phyloP scores from a whole-genome alignment of 2,329 filamentous ascomycete species.

The Plectosphaerella plurivora region DNA sequence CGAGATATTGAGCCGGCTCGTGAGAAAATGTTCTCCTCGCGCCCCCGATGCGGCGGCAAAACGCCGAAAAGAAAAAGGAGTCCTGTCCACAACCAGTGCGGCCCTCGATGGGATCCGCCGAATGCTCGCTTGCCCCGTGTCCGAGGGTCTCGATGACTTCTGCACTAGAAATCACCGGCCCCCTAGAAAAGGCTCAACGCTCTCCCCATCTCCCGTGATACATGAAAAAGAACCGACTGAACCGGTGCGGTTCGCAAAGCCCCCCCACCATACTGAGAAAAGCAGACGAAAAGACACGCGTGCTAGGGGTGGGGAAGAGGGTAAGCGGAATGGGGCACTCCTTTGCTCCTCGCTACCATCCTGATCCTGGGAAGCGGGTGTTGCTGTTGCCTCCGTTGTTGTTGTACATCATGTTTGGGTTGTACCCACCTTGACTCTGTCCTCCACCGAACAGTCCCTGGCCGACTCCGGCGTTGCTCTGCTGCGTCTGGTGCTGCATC shows the following conservation, averaged over 20 bases:
- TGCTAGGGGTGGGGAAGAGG: not conserved
- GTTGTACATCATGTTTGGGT: conserved; percentile 77
- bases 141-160: conserved; percentile 9
- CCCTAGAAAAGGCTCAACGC: conserved; percentile 9
- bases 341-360: conserved; percentile 11
- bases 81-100: conserved; percentile 22
- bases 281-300: not conserved
- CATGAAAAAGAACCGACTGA: conserved; percentile 13
- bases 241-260: conserved; percentile 7
- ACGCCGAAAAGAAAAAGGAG: conserved; percentile 5
- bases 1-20: conserved; percentile 15
- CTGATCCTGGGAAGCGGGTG: conserved; percentile 13
- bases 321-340: not conserved
- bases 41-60: conserved; percentile 10
- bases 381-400: not conserved
- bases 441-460: conserved; percentile 88
- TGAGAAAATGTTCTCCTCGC: conserved; percentile 9
- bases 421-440: conserved; percentile 93
- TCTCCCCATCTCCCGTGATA: conserved; percentile 10
- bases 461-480: conserved; percentile 77
- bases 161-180: conserved; percentile 4
- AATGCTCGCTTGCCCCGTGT: conserved; percentile 39
- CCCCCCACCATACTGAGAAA: conserved; percentile 2
- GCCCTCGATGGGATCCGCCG: conserved; percentile 8
- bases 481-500: conserved; percentile 83